phyloP scores from a whole-genome alignment of 1,284 basidiomycete genomes.

The Cryptococcus deneoformans region DNA sequence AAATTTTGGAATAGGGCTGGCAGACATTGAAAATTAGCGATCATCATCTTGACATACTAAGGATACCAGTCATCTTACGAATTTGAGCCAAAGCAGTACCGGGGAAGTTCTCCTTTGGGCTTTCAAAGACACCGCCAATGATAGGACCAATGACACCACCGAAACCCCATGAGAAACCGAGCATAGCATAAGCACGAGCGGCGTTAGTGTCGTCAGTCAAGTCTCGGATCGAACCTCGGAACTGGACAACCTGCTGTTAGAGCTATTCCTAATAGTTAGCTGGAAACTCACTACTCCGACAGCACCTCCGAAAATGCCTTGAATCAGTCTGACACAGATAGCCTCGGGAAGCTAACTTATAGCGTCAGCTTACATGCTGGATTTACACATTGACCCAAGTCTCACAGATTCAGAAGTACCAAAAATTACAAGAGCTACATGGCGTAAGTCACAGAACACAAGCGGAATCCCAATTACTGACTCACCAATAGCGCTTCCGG shows the following conservation, averaged over 20 bases:
- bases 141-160: slow-evolving; percentile 68
- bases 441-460: background rate
- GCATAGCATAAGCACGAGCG: slow-evolving; percentile 86
- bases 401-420: slow-evolving; percentile 70
- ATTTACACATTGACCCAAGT: background rate
- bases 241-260: slow-evolving; percentile 31
- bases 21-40: background rate
- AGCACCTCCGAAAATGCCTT: slow-evolving; percentile 93
- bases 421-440: slow-evolving; percentile 63
- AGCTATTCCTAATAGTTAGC: background rate
- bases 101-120: slow-evolving; percentile 81
- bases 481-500: slow-evolving; percentile 51
- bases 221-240: slow-evolving; percentile 75
- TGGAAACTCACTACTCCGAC: slow-evolving; percentile 73
- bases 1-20: slow-evolving; percentile 67
- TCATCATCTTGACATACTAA: background rate
- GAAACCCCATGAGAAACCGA: slow-evolving; percentile 95
- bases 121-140: slow-evolving; percentile 81
- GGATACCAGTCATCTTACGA: slow-evolving; percentile 18
- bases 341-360: slow-evolving; percentile 64
- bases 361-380: background rate
- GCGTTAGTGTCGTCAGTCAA: slow-evolving; percentile 81
- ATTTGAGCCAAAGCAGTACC: slow-evolving; percentile 60
- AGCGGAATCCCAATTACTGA: background rate
- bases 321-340: slow-evolving; percentile 80